Conservation (phyloP, 2,329 filamentous ascomycete species). For the Xylaria sp. region DNA sequence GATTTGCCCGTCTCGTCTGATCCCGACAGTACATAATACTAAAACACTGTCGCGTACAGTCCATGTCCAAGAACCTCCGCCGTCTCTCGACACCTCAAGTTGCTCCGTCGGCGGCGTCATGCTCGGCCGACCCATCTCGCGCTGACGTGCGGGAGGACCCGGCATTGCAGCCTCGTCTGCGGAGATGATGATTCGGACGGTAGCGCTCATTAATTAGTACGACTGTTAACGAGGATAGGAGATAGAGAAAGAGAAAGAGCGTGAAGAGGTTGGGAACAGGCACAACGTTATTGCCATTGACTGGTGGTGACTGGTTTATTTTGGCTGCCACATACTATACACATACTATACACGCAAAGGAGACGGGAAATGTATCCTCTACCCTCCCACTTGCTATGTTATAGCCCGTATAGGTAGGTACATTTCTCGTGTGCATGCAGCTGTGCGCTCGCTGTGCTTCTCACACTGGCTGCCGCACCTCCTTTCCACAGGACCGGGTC, state of each 20-base stretch:
- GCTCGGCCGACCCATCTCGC: background rate
- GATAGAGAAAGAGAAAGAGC: too few species aligned
- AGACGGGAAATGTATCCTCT: too few species aligned
- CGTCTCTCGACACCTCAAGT: background rate
- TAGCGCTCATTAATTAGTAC: too few species aligned
- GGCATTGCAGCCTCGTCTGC: background rate
- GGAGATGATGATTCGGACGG: too few species aligned
- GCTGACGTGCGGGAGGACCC: background rate
- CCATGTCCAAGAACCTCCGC: background rate
- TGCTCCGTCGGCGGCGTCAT: background rate
- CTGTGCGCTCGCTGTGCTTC: background rate
- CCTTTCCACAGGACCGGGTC: background rate
- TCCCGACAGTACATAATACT: background rate
- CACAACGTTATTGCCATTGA: too few species aligned
- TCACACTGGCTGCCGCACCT: background rate
- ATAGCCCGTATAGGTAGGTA: background rate
- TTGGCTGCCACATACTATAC: too few species aligned
- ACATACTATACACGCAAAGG: too few species aligned
- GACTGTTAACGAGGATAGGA: too few species aligned
- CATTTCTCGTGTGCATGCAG: background rate
- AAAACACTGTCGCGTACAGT: too few species aligned
- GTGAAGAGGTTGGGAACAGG: too few species aligned
- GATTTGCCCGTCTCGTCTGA: slow-evolving; percentile 18
- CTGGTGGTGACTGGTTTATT: too few species aligned
- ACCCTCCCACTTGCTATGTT: too few species aligned